Conservation (phyloP, 352 stramenopile genomes). For the Thalassiosira ordinaria region DNA sequence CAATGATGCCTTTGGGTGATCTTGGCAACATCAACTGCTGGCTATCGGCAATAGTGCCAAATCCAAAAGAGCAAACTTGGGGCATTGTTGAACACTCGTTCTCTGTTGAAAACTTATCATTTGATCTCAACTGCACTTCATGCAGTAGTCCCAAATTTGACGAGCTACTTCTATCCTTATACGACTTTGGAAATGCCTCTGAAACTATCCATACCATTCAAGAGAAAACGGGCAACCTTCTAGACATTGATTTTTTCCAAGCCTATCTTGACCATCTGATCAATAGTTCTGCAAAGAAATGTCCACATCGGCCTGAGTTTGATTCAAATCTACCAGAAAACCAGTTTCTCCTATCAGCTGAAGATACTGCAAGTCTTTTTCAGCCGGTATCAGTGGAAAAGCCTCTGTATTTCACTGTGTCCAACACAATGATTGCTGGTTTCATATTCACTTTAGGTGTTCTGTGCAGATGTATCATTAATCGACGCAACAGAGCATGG, state of each 20-base stretch:
- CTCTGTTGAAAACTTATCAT: neutral
- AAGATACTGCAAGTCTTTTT: neutral
- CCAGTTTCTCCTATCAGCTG: conserved; percentile 14
- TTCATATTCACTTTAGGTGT: conserved; percentile 35
- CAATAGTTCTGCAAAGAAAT: conserved; percentile 34
- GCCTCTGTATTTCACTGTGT: conserved; percentile 50
- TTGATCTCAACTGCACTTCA: conserved; percentile 39
- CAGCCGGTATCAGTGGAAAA: conserved; percentile 9
- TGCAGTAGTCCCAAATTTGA: conserved; percentile 57
- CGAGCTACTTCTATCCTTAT: conserved; percentile 53
- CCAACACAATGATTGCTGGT: conserved; percentile 37
- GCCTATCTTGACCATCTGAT: conserved; percentile 33
- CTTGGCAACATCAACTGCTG: conserved; percentile 49
- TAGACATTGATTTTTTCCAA: conserved; percentile 42
- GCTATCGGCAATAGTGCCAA: conserved; percentile 40
- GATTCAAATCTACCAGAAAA: conserved; percentile 31
- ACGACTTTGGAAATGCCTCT: conserved; percentile 29
- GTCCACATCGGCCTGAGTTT: conserved; percentile 45
- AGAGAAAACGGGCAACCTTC: conserved; percentile 22
- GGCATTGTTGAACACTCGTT: conserved; percentile 27
- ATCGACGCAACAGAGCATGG: conserved; percentile 42
- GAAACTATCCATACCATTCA: conserved; percentile 22
- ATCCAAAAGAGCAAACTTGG: neutral
- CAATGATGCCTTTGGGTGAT: conserved; percentile 46
- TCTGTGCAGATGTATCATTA: conserved; percentile 13